phyloP scores from a whole-genome alignment of 2,329 filamentous ascomycete genomes.

The Ceratocystis alfenasii region DNA sequence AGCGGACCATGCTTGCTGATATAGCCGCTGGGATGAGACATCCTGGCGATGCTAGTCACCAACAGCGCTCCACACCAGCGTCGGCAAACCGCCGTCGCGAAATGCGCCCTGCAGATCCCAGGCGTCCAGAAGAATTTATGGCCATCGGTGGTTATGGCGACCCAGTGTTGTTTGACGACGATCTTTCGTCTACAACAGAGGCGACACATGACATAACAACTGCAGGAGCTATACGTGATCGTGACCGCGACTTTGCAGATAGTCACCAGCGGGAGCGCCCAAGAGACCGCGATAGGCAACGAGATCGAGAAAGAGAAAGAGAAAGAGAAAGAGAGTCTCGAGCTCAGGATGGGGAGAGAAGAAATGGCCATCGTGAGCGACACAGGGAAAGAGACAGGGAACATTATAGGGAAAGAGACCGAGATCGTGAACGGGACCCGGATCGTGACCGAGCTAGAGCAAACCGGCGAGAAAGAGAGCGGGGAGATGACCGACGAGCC shows the following conservation, averaged over 20 bases:
- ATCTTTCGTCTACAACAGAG: slow-evolving; percentile 28
- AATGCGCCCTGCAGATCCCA: slow-evolving; percentile 51
- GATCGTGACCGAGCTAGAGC: background rate
- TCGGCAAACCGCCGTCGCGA: slow-evolving; percentile 40
- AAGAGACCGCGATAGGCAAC: background rate
- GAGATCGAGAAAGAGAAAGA: background rate
- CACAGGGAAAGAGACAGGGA: background rate
- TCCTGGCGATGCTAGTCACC: background rate
- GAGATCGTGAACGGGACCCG: slow-evolving; percentile 6
- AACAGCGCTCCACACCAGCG: slow-evolving; percentile 15
- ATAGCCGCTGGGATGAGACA: background rate
- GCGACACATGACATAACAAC: slow-evolving; percentile 26
- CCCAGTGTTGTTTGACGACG: slow-evolving; percentile 57
- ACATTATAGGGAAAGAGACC: background rate
- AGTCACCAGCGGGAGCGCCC: background rate
- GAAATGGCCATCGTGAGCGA: background rate
- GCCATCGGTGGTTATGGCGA: slow-evolving; percentile 79
- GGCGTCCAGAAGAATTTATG: slow-evolving; percentile 65
- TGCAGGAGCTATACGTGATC: background rate
- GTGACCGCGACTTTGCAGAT: background rate
- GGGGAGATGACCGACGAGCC: background rate
- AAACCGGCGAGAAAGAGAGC: background rate
- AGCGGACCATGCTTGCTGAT: slow-evolving; percentile 64
- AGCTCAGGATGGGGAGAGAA: background rate
- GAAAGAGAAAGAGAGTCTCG: slow-evolving; percentile 10